Percentiles rank a stretch among this genome's conserved stretches.
Evolutionary conservation across 768 basidiomycete genomes (phyloP).

Genomic region (Holtermannia corniformis): DNA sequence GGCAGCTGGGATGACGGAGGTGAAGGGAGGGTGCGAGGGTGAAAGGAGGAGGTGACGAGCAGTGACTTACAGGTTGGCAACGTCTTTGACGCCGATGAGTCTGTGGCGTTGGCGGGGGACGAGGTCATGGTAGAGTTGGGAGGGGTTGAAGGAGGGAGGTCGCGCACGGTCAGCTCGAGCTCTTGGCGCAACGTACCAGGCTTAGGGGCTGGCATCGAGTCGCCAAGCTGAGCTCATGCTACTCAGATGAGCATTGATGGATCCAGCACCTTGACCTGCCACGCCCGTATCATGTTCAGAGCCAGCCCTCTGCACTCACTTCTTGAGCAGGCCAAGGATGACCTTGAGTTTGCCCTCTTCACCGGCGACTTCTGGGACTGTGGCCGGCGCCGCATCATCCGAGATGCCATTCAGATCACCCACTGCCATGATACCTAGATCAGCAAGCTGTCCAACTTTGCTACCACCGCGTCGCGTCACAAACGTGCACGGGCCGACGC

Average conservation of each 20-base stretch:
- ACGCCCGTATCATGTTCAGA: too few species aligned
- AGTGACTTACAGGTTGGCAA: constrained; percentile 84
- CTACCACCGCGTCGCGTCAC: too few species aligned
- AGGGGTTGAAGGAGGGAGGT: not conserved
- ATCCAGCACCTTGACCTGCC: too few species aligned
- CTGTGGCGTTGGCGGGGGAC: constrained; percentile 6
- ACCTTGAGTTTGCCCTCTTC: constrained; percentile 91
- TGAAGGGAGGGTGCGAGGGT: not conserved
- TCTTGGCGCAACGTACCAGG: not conserved
- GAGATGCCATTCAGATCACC: constrained; percentile 11
- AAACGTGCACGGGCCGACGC: not conserved
- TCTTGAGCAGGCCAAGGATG: constrained; percentile 83
- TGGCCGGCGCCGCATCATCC: constrained; percentile 34
- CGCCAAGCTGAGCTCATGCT: too few species aligned
- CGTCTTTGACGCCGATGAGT: constrained; percentile 78
- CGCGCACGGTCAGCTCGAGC: constrained; percentile 1
- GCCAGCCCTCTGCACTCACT: too few species aligned
- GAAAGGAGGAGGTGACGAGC: not conserved
- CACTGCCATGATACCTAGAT: too few species aligned
- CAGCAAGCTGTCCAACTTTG: too few species aligned
- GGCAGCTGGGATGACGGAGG: not conserved
- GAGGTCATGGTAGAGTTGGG: too few species aligned
- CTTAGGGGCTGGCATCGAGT: not conserved
- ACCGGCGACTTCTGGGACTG: constrained; percentile 42
- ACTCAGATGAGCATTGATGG: too few species aligned